Evolutionary conservation across 345 rosid species (phyloP).

Genomic region (Combretum micranthum): DNA sequence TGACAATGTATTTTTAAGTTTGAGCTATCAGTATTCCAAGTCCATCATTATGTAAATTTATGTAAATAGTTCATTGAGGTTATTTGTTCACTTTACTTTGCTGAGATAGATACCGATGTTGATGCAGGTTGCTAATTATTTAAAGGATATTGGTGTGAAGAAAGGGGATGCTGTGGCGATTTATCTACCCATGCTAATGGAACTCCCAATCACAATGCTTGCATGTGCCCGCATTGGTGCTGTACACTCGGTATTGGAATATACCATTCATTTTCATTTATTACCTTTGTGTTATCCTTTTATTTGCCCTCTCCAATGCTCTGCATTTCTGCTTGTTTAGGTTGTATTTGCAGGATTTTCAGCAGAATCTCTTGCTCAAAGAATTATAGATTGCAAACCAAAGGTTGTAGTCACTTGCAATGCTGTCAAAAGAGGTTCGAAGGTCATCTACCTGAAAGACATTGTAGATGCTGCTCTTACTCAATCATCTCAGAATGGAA

Average conservation of each 20-base stretch:
- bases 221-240: conserved; percentile 98
- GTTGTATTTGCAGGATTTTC: conserved; percentile 98
- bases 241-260: conserved; percentile 74
- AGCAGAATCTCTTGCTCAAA: conserved; percentile 84
- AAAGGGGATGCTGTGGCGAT: conserved; percentile 88
- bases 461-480: conserved; percentile 85
- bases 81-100: too few species aligned
- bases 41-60: too few species aligned
- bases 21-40: too few species aligned
- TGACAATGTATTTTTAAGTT: too few species aligned
- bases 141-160: conserved; percentile 78
- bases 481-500: conserved; percentile 53
- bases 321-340: conserved; percentile 22
- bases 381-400: conserved; percentile 91
- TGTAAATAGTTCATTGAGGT: too few species aligned
- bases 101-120: neutral
- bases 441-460: conserved; percentile 75
- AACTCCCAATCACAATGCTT: conserved; percentile 94
- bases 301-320: neutral
- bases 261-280: neutral
- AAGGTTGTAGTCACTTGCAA: conserved; percentile 81
- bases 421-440: conserved; percentile 94
- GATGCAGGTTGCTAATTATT: conserved; percentile 81
- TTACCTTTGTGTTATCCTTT: too few species aligned
- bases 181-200: conserved; percentile 94